Evolutionary conservation across 768 basidiomycete genomes (phyloP), one percentile per base, ranked within the genome.

Genomic region (Leccinum disarticulatum): DNA sequence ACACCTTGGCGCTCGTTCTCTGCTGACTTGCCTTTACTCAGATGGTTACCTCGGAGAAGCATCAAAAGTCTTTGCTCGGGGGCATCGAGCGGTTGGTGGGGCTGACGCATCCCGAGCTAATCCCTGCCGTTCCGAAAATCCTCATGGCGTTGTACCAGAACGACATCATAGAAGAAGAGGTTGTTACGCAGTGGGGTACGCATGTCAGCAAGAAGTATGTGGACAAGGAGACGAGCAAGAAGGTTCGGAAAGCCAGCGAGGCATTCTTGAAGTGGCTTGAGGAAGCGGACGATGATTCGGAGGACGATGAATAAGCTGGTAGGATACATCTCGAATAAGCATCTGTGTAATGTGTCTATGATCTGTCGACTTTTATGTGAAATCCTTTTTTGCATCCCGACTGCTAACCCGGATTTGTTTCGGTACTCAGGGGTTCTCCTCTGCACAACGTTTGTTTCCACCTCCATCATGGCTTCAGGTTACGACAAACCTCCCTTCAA

Each of bases 201-300:
- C 95, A 96, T 66, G 93, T 95, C 71, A 92, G 89, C 77, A 96
- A 91, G 82, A 97, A 98, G 78, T 96, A 93, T 70, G 91, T 95
- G 49, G 92, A 96, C 76, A 94, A 90, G 76, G 95, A 98, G 28
- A 89, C 85, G 50, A 91, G 90, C 74, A 98, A 98, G 85, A 95
- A 87, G 76, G 95, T 99, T 54, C 82, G 95, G 67, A 96, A 95
- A 80, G 94, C 94, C 13, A 90, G 91, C 64, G 94, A 93, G 73
- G 94, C 95, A 0, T 98, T 98, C 81, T 77, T 98, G 70, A 94
- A 95, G 86, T 96, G 93, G 93, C 83, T 96, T 19, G 88, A 87
- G 57, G 91, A 93, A 72, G 93, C 93, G 8, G 93, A 94, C 28
- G 88, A 88, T 65, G 90, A 89, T 54, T 66, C 69, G 1, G 66